Base-by-base conservation (phyloP, 805 yeast species). In the Saccharomycopsis capsularis region DNA sequence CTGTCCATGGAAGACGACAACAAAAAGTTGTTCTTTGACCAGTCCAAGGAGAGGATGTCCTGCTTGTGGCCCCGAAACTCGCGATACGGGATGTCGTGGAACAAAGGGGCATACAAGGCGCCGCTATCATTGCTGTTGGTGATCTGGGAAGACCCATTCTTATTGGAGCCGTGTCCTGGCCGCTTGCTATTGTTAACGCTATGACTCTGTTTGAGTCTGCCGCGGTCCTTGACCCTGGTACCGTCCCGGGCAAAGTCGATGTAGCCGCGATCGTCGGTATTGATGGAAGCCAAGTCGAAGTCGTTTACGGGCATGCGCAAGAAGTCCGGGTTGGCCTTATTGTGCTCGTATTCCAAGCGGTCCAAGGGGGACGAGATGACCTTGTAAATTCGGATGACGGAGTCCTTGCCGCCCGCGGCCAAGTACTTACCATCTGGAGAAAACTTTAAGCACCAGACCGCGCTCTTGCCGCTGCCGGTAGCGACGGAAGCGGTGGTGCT, bases 11-110 rank as follows among this genome's bases (percentile, higher is more conserved):
- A 84, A 3, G 93, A 81, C 0, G 93, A 73, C 1, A 88, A 61
- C 27, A 91, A 61, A 57, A 90, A 90, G 60, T 82, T 82, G 64
- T 88, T 89, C 57, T 82, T 82, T 45, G 95, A 83, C 97, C 97
- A 90, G 58, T 85, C 86, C 30, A 90, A 60, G 9, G 85, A 78
- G n/a, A 87, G 63, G 15, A 91, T 73, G 51, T 87, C 84, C 41
- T 75, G 76, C 0, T 75, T 63, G 63, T 91, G 97, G 16, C 85
- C 93, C 38, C 62, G 64, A 53, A 79, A 83, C 13, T 73, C 73
- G 27, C 76, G 70, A 15, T 71, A 61, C 0, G 97, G 96, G 9
- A 60, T 61, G 3, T 79, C 76, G 55, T 81, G 82, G 62, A 90
- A 89, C 1, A 90, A 86, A 0, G 95, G 91, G 0, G 95, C 95